Evolutionary conservation across 169 alveolate genomes (phyloP).

Genomic region (Blepharisma undulans): DNA sequence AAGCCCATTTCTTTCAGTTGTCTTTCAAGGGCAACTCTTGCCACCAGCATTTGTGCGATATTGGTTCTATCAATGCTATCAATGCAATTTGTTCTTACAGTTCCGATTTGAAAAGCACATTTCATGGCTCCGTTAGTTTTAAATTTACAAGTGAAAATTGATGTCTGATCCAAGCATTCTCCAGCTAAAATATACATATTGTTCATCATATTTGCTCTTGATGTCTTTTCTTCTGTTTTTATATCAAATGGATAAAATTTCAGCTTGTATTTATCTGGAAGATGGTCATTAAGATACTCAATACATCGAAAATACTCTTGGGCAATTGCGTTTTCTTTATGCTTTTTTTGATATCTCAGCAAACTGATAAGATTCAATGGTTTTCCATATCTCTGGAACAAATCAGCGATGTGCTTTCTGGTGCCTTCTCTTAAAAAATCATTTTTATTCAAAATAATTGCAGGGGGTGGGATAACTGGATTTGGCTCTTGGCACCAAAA

Average conservation of each 20-base stretch:
- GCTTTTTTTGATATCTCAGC: conserved; percentile 65
- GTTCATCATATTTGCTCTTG: conserved; percentile 38
- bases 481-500: conserved; percentile 87
- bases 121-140: not conserved
- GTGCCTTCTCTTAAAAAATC: conserved; percentile 63
- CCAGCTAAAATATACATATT: not conserved
- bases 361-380: conserved; percentile 69
- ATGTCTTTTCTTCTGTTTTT: conserved; percentile 61
- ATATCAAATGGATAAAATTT: conserved; percentile 78
- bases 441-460: conserved; percentile 40
- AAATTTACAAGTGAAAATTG: not conserved
- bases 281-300: conserved; percentile 56
- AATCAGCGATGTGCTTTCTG: conserved; percentile 73
- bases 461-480: conserved; percentile 74
- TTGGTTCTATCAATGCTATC: conserved; percentile 98
- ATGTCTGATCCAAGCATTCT: not conserved
- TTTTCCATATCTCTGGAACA: conserved; percentile 73
- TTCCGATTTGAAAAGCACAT: conserved; percentile 81
- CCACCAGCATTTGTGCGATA: conserved; percentile 88
- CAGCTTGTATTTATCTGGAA: conserved; percentile 56
- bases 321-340: conserved; percentile 67
- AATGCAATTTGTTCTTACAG: conserved; percentile 95
- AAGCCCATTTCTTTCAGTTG: conserved; percentile 45
- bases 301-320: conserved; percentile 56
- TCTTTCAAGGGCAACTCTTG: conserved; percentile 50